A percentile compares a stretch with the other conserved stretches of the same genome.
Conservation (phyloP, 192 early-diverging fungal species). For the Linnemannia elongata region DNA sequence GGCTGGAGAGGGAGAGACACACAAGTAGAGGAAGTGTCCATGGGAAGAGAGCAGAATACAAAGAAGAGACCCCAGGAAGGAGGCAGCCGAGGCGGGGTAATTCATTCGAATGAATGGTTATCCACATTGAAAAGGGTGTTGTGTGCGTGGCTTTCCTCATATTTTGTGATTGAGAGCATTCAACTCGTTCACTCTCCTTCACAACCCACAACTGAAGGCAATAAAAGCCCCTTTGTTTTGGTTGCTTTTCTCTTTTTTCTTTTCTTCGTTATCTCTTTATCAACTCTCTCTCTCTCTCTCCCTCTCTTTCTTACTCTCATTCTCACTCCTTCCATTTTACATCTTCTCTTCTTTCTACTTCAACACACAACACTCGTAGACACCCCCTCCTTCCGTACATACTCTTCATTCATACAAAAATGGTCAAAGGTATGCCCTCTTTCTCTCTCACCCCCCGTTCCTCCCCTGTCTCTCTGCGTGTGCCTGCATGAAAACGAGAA, state of each 20-base stretch:
- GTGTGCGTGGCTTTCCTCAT: background rate
- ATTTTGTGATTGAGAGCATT: background rate
- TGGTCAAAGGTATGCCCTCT: slow-evolving; percentile 41
- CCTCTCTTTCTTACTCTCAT: background rate
- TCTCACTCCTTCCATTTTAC: slow-evolving; percentile 1
- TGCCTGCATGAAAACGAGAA: too few relatives aligned
- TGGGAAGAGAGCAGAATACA: background rate
- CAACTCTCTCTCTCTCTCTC: background rate
- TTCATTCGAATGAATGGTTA: background rate
- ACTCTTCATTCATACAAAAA: slow-evolving; percentile 4
- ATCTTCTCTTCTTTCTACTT: background rate
- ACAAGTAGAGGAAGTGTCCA: background rate
- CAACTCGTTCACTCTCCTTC: background rate
- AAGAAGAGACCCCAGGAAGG: background rate
- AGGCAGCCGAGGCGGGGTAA: slow-evolving; percentile 1
- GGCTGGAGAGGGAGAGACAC: background rate
- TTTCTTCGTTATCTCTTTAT: background rate
- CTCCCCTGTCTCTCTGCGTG: background rate
- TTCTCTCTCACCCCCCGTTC: too few relatives aligned
- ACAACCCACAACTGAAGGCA: background rate
- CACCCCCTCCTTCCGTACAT: background rate
- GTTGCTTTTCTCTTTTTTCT: slow-evolving; percentile 3
- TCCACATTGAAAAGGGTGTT: background rate
- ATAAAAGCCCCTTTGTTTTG: background rate
- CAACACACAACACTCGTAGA: background rate